These are phyloP conservation scores for Schizothecium vesticola DNA, from an alignment of 495 filamentous ascomycete species.

Conservation along the genomic window DNA sequence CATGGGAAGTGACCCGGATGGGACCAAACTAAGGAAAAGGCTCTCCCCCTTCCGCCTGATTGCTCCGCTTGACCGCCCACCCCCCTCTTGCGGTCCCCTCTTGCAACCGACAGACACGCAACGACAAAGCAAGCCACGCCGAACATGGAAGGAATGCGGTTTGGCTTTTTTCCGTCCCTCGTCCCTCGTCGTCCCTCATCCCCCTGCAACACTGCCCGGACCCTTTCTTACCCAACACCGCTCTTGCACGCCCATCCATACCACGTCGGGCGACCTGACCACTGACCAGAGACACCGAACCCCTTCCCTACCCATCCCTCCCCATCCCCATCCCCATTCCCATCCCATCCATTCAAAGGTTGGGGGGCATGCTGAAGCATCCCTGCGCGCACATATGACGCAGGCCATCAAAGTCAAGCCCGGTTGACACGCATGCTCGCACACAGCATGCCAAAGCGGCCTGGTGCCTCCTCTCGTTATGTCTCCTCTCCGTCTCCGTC, in stretches of 20 bases:
- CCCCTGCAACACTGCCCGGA: conserved; percentile 19
- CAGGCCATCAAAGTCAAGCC: conserved; percentile 28
- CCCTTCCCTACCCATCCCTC: conserved; percentile 25
- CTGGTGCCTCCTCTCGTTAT: conserved; percentile 18
- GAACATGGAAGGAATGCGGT: conserved; percentile 16
- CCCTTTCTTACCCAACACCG: conserved; percentile 14
- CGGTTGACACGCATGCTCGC: conserved; percentile 29
- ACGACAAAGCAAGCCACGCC: conserved; percentile 16
- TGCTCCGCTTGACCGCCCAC: conserved; percentile 32
- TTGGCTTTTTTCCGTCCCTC: conserved; percentile 14
- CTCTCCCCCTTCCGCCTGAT: conserved; percentile 16
- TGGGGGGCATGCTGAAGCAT: conserved; percentile 25
- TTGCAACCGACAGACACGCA: conserved; percentile 10
- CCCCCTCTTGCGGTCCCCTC: conserved; percentile 8
- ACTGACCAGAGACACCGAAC: conserved; percentile 25
- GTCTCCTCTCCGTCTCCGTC: conserved; percentile 15
- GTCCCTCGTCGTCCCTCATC: conserved; percentile 1
- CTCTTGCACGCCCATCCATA: conserved; percentile 22
- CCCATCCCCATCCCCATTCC: not conserved
- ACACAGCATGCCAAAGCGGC: conserved; percentile 33
- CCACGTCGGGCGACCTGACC: conserved; percentile 19
- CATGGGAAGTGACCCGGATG: not conserved
- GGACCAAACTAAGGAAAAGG: conserved; percentile 9
- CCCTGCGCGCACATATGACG: conserved; percentile 34
- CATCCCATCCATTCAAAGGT: conserved; percentile 10